Percentiles rank a stretch among this genome's conserved stretches.
Conservation (phyloP, 2,329 filamentous ascomycete species). For the Colletotrichum kahawae region DNA sequence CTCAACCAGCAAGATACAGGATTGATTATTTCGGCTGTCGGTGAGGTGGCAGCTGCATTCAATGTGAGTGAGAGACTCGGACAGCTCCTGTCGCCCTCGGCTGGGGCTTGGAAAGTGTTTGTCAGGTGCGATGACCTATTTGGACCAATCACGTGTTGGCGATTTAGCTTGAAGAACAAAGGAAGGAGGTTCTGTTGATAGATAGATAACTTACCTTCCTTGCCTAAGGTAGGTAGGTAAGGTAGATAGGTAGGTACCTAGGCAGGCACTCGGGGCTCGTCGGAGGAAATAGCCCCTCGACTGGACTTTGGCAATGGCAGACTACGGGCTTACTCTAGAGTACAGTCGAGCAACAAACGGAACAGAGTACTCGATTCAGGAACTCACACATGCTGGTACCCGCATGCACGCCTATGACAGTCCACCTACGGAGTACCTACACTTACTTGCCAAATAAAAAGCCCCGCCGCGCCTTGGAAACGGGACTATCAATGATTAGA, state of each 20-base stretch:
- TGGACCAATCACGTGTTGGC: background rate
- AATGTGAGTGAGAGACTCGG: background rate
- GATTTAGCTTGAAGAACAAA: background rate
- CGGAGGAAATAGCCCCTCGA: background rate
- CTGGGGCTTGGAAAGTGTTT: background rate
- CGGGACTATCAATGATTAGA: background rate
- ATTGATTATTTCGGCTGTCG: background rate
- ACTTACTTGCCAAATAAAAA: background rate
- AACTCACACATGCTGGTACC: background rate
- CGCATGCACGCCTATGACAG: background rate
- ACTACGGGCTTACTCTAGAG: background rate
- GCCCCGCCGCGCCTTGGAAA: background rate
- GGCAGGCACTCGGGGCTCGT: background rate
- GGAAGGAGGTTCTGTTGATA: background rate
- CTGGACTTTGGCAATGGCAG: background rate
- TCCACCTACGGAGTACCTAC: background rate
- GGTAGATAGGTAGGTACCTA: background rate
- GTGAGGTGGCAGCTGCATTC: background rate
- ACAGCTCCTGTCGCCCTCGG: background rate
- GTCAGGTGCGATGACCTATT: background rate
- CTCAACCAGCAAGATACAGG: background rate
- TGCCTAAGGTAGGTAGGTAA: background rate
- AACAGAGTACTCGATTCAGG: background rate
- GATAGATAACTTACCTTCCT: background rate
- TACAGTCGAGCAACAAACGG: background rate